Evolutionary conservation across 2,329 filamentous ascomycete species (phyloP).

Genomic region (Clarireedia homoeocarpa): DNA sequence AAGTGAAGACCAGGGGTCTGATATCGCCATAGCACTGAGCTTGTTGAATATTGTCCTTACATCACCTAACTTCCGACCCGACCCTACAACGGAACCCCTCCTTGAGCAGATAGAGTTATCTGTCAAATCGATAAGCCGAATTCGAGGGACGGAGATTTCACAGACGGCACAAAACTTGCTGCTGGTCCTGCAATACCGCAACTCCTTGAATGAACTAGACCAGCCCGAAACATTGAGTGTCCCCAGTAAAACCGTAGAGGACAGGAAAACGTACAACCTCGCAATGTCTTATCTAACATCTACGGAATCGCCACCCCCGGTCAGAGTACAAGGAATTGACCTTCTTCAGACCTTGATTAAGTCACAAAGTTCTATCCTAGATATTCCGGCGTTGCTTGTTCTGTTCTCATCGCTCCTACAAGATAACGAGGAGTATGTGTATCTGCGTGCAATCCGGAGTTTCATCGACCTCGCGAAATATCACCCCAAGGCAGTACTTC

Average conservation of each 20-base stretch:
- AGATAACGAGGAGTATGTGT: slow-evolving; percentile 65
- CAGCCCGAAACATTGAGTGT: slow-evolving; percentile 20
- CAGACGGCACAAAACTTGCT: slow-evolving; percentile 49
- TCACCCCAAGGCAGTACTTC: slow-evolving; percentile 54
- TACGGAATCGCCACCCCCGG: slow-evolving; percentile 54
- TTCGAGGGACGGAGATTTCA: slow-evolving; percentile 33
- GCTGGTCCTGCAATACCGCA: slow-evolving; percentile 47
- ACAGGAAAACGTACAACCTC: slow-evolving; percentile 53
- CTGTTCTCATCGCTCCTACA: slow-evolving; percentile 56
- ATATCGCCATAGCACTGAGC: slow-evolving; percentile 48
- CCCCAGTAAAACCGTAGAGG: slow-evolving; percentile 43
- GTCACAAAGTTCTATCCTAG: slow-evolving; percentile 48
- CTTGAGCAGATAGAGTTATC: slow-evolving; percentile 22
- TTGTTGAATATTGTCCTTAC: slow-evolving; percentile 54
- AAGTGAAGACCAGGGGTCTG: slow-evolving; percentile 38
- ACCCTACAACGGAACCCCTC: slow-evolving; percentile 33
- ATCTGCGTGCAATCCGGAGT: slow-evolving; percentile 57
- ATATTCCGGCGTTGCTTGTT: slow-evolving; percentile 57
- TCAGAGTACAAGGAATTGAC: slow-evolving; percentile 58
- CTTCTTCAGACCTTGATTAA: slow-evolving; percentile 51
- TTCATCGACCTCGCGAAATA: slow-evolving; percentile 50
- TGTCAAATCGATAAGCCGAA: slow-evolving; percentile 35
- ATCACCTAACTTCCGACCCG: slow-evolving; percentile 45
- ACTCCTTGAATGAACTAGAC: slow-evolving; percentile 39
- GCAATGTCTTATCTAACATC: slow-evolving; percentile 57